Conservation (phyloP, 1,139 yeast genomes). For the Yamadazyma buinensis region DNA sequence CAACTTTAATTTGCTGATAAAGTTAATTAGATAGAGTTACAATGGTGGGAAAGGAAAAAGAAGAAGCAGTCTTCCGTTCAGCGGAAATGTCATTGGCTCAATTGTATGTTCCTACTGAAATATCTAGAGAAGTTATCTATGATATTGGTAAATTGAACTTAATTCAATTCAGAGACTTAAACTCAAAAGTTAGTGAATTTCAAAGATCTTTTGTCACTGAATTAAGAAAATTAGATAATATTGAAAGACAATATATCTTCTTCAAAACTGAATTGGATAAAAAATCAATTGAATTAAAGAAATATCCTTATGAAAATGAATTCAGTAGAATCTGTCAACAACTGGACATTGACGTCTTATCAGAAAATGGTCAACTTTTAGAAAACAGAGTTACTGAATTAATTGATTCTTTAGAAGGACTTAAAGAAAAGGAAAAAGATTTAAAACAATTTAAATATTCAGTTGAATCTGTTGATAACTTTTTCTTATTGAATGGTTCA, state of each 20-base stretch:
- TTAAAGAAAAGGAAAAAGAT: slow-evolving; percentile 33
- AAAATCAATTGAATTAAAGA: slow-evolving; percentile 42
- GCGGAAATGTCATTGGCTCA: slow-evolving; percentile 81
- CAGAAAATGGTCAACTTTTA: slow-evolving; percentile 56
- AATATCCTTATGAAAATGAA: slow-evolving; percentile 44
- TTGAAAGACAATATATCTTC: slow-evolving; percentile 59
- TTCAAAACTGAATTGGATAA: slow-evolving; percentile 47
- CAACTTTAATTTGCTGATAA: neutral
- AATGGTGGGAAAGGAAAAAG: slow-evolving; percentile 37
- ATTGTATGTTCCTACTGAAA: slow-evolving; percentile 69
- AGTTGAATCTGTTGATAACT: slow-evolving; percentile 61
- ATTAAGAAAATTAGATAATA: slow-evolving; percentile 62
- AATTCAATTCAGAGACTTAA: slow-evolving; percentile 68
- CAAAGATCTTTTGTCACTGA: slow-evolving; percentile 72
- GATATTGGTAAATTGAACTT: slow-evolving; percentile 61
- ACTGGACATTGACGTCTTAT: slow-evolving; percentile 72
- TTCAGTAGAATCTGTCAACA: slow-evolving; percentile 40
- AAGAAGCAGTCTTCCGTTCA: slow-evolving; percentile 76
- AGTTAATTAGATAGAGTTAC: neutral
- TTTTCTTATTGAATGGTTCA: slow-evolving; percentile 43
- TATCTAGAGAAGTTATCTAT: slow-evolving; percentile 61
- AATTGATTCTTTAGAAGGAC: slow-evolving; percentile 32
- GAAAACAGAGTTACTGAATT: slow-evolving; percentile 43
- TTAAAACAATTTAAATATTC: slow-evolving; percentile 36
- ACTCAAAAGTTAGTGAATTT: slow-evolving; percentile 62